Evolutionary conservation across 768 basidiomycete genomes (phyloP), one percentile per base, ranked within the genome.

Genomic region (Podaxis carcinomalis): DNA sequence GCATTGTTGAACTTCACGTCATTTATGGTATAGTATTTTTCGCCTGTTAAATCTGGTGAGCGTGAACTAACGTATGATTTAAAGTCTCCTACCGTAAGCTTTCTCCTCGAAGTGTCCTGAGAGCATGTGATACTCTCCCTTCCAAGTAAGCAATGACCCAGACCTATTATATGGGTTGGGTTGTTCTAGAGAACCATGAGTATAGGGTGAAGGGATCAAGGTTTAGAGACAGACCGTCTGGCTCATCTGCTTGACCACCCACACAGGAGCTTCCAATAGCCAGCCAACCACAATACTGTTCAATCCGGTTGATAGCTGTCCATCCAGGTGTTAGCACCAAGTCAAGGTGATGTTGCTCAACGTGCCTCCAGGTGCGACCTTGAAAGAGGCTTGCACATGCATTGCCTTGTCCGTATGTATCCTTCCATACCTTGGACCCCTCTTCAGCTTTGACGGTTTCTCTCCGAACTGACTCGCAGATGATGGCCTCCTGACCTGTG

Each of bases 1-100:
- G 59, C 65, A 1, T 84, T 83, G 66, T 83, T 79, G 59, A 85
- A 83, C 21, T 79, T 80, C 40, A 86, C 74, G 60, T 86, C 83
- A 52, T 80, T 78, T 0, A 88, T 78, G 0, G 81, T 74, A 61
- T 84, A 86, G 62, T 85, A 75, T 63, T 83, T 84, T 16, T 71
- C 7, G 62, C 59, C 37, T 59, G 62, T 44, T 53, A 51, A 16
- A 25, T 28, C 16, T 39, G 27, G 35, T 35, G 13, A 36, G 54
- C 28, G 0, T 42, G 21, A 21, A 27, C 50, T 14, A 28, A 23
- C 40, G 23, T 10, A 27, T 19, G 59, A 16, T 16, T 35, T 65
- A 65, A 39, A 65, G 62, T 19, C 69, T 62, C 27, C 44, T 47
- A 23, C 62, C 65, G 14, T 54, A 39, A 35, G 25, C 58, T 16